These are phyloP conservation scores for Rhizodiscina lignyota DNA, from an alignment of 495 filamentous ascomycete genomes.

Conservation along the genomic window DNA sequence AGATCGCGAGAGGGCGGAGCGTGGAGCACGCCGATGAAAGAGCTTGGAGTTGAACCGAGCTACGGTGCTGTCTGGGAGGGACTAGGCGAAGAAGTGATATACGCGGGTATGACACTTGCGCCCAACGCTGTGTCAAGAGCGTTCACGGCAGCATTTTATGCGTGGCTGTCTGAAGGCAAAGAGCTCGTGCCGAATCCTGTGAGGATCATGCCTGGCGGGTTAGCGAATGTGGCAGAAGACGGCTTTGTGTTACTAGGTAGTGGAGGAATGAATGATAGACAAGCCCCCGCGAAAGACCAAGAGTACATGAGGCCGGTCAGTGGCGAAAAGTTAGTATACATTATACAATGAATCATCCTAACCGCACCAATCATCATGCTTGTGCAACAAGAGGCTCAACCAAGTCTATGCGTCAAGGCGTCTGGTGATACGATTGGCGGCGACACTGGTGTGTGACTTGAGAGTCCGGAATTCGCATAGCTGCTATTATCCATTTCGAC, in stretches of 20 bases:
- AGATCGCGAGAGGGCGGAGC: conserved; percentile 16
- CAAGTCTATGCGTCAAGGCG: too few species aligned
- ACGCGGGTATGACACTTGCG: conserved; percentile 9
- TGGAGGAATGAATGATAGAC: conserved; percentile 11
- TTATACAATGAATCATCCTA: too few species aligned
- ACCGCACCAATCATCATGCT: too few species aligned
- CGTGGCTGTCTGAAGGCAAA: conserved; percentile 13
- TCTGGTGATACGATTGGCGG: too few species aligned
- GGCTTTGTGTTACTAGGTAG: conserved; percentile 21
- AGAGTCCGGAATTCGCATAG: too few species aligned
- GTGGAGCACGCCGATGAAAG: conserved; percentile 10
- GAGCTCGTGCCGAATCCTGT: conserved; percentile 17
- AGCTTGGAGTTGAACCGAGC: conserved; percentile 15
- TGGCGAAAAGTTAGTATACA: conserved; percentile 17
- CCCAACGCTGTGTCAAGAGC: conserved; percentile 10
- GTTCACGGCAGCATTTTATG: conserved; percentile 21
- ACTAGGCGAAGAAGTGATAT: conserved; percentile 22
- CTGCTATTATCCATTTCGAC: too few species aligned
- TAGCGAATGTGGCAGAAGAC: conserved; percentile 22
- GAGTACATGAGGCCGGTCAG: conserved; percentile 23
- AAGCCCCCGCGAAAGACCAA: conserved; percentile 11
- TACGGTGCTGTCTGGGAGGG: conserved; percentile 29
- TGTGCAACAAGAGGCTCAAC: too few species aligned
- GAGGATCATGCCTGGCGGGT: conserved; percentile 23
- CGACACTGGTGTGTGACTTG: too few species aligned